phyloP scores from a whole-genome alignment of 768 basidiomycete genomes.

The Tephrocybe sp. region DNA sequence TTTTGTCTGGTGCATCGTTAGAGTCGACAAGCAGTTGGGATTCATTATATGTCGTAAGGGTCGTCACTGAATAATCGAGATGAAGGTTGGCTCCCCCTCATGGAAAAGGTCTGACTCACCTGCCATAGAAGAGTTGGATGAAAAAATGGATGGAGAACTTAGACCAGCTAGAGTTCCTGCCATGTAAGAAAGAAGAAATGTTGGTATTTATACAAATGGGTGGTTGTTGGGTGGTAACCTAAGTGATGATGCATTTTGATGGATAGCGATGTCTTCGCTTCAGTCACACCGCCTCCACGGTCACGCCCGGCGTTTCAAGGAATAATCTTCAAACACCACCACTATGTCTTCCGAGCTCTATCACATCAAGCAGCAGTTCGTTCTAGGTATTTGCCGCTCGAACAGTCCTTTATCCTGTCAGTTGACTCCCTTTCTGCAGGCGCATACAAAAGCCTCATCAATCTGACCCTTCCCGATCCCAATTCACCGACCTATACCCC shows the following conservation, averaged over 20 bases:
- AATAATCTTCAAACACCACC: slow-evolving; percentile 9
- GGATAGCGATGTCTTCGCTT: no score
- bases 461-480: slow-evolving; percentile 55
- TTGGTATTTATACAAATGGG: slow-evolving; percentile 10
- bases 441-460: slow-evolving; percentile 65
- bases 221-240: slow-evolving; percentile 14
- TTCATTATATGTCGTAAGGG: slow-evolving; percentile 19
- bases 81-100: no score
- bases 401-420: not conserved
- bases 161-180: slow-evolving; percentile 32
- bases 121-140: slow-evolving; percentile 18
- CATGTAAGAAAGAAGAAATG: slow-evolving; percentile 7
- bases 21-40: slow-evolving; percentile 9
- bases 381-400: slow-evolving; percentile 51
- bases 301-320: slow-evolving; percentile 14
- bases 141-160: slow-evolving; percentile 19
- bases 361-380: slow-evolving; percentile 74
- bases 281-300: slow-evolving; percentile 3
- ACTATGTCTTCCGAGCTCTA: slow-evolving; percentile 56
- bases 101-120: no score
- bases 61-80: slow-evolving; percentile 14
- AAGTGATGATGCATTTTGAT: not conserved
- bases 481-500: slow-evolving; percentile 65
- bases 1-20: slow-evolving; percentile 15
- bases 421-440: slow-evolving; percentile 35